A percentile compares a stretch with the other conserved stretches of the same genome.
Conservation (phyloP, 2,329 filamentous ascomycete genomes). For the Cryphonectria nitschkei region DNA sequence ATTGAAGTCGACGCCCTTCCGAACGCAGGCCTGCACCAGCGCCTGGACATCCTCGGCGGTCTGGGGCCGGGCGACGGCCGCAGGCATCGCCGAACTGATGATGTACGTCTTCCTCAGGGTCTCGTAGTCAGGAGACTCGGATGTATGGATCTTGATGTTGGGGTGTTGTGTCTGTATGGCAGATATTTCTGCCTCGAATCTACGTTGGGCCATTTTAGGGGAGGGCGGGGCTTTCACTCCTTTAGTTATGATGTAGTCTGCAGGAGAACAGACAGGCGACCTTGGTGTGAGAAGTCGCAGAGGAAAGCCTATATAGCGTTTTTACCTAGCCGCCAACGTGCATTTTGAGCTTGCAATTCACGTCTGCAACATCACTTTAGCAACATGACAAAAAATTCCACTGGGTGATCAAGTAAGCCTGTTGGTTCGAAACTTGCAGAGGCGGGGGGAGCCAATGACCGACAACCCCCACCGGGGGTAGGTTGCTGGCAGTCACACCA, state of each 20-base stretch:
- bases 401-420: background rate
- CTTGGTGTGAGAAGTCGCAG: background rate
- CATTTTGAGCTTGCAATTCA: background rate
- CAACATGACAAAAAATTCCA: background rate
- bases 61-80: slow-evolving; percentile 17
- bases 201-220: slow-evolving; percentile 2
- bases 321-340: background rate
- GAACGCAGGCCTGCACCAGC: slow-evolving; percentile 3
- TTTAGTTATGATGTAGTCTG: background rate
- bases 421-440: background rate
- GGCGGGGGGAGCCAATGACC: background rate
- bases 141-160: background rate
- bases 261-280: background rate
- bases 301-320: background rate
- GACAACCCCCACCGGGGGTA: background rate
- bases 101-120: slow-evolving; percentile 1
- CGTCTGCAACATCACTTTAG: background rate
- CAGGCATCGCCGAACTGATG: slow-evolving; percentile 4
- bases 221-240: background rate
- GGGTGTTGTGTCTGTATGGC: slow-evolving; percentile 3
- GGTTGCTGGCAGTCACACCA: background rate
- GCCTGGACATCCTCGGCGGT: slow-evolving; percentile 16
- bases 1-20: background rate
- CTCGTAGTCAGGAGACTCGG: slow-evolving; percentile 13
- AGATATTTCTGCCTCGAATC: background rate